Evolutionary conservation across 768 basidiomycete species (phyloP), one percentile per base, ranked within the genome.

Genomic region (Mycena haematopus): DNA sequence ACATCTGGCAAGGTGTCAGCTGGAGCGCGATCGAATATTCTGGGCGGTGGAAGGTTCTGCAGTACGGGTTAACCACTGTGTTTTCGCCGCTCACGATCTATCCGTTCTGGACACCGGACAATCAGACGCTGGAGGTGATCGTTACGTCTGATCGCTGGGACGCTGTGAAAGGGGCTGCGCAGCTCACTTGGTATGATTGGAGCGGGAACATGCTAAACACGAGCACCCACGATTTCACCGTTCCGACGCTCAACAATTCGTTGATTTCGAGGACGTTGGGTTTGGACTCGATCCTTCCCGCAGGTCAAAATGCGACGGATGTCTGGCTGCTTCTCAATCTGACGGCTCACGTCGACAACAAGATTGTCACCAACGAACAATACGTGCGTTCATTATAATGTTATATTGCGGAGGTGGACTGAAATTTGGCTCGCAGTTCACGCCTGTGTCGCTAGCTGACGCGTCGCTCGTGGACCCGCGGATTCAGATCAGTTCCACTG

Each of bases 111-210:
- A 81, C 79, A 11, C 76, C 80, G 1, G 75, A 72, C 14, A 83
- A 80, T 52, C 71, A 82, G 68, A 80, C 79, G 19, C 66, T 86
- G 44, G 77, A 82, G 66, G 77, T 85, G 17, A 65, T 82, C 4
- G 82, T 79, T 6, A 83, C 81, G n/a, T 84, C 82, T 2, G 85
- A 87, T 71, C 69, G 82, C 35, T 82, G 76, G 82, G 79, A 80
- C 59, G 65, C 71, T 1, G 82, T 86, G 0, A 52, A 74, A 2
- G 85, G 83, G 1, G 70, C 67, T 2, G 84, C 79, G 3, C 79
- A 81, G 70, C 65, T 86, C 65, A 84, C 84, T 10, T 86, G 85
- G 84, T 86, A 84, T 62, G 83, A 83, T 66, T 86, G 85, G 84
- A 66, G 65, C 17, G 84, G 85, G 1, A 76, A 69, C 15, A 63